Evolutionary conservation across 2,329 filamentous ascomycete species (phyloP).

Genomic region (Xylariales sp.): DNA sequence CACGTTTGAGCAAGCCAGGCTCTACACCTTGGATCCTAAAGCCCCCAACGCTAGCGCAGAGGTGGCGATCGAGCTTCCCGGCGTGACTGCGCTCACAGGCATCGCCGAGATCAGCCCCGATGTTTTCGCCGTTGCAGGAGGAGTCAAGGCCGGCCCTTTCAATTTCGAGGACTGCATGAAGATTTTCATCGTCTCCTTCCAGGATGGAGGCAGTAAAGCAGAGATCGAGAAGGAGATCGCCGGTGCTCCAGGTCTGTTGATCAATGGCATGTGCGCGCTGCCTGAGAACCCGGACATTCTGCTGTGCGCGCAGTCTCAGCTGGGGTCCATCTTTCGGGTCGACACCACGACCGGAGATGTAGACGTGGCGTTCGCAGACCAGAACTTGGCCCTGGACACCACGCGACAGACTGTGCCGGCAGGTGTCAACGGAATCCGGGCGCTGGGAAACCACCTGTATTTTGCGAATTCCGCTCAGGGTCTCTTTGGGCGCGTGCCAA

Average conservation of each 20-base stretch:
- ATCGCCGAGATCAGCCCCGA: not conserved
- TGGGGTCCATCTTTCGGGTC: slow-evolving; percentile 8
- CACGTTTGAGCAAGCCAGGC: not conserved
- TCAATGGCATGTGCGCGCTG: slow-evolving; percentile 9
- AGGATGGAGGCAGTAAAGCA: not conserved
- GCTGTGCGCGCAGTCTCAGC: slow-evolving; percentile 6
- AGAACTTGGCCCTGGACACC: too few species aligned
- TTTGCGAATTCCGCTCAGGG: slow-evolving; percentile 7
- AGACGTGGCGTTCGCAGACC: too few species aligned
- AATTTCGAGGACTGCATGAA: slow-evolving; percentile 9
- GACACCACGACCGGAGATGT: slow-evolving; percentile 7
- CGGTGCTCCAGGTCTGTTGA: slow-evolving; percentile 6
- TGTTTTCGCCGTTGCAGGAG: slow-evolving; percentile 1
- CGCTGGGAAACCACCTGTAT: slow-evolving; percentile 5
- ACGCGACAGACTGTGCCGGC: slow-evolving; percentile 1
- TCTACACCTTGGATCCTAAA: not conserved
- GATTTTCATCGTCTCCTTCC: slow-evolving; percentile 6
- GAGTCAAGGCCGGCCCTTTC: slow-evolving; percentile 5
- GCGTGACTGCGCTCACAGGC: not conserved
- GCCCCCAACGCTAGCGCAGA: not conserved
- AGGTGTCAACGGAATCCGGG: slow-evolving; percentile 8
- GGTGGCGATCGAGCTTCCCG: not conserved
- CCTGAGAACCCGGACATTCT: slow-evolving; percentile 6
- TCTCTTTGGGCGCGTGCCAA: slow-evolving; percentile 7
- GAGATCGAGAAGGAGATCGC: slow-evolving; percentile 5